Base-by-base conservation (phyloP, 1,284 basidiomycete species). In the Thelephora terrestris region DNA sequence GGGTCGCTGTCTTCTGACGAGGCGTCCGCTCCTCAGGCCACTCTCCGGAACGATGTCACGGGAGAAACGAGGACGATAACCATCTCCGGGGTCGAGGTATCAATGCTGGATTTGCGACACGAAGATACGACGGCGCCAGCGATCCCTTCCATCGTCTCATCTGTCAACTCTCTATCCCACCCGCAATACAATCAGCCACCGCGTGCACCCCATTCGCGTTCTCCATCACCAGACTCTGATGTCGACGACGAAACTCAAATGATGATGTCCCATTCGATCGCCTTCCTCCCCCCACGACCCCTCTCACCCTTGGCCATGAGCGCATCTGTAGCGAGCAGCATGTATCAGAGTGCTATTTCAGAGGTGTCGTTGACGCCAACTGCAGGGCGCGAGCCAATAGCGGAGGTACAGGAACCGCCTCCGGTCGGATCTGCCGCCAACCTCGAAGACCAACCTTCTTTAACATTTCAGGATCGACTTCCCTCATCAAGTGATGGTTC, bases 261-360 rank as follows among this genome's bases (percentile, higher is more conserved):
- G 59, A 64, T 73, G 48, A 88, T 89, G 85, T 81, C 84, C 4
- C 85, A 87, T 57, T 88, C 85, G 5, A 68, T 89, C 42, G 78
- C 73, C 5, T 71, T 66, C 39, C 68, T 89, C 36, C 67, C 69
- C 21, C 61, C 69, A 6, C 60, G 59, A 7, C 57, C 59, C 5
- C 73, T 49, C 67, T 77, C 74, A n/a, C 70, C 74, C 4, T 32
- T 12, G 29, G 7, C 29, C 29, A 32, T 32, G 29, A 32, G 12
- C 29, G 55, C 71, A 21, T 59, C 63, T 17, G 55, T 63, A 10
- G 53, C 58, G 5, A 61, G 61, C 49, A 63, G 62, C 51, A 77
- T 89, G 71, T 89, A 88, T 61, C 74, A 85, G 55, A 89, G 85
- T 56, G 82, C 84, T 2, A 57, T 85, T 23, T 81, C 81, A 14